phyloP scores from a whole-genome alignment of 129 eudicot species.

The Arctium lappa region DNA sequence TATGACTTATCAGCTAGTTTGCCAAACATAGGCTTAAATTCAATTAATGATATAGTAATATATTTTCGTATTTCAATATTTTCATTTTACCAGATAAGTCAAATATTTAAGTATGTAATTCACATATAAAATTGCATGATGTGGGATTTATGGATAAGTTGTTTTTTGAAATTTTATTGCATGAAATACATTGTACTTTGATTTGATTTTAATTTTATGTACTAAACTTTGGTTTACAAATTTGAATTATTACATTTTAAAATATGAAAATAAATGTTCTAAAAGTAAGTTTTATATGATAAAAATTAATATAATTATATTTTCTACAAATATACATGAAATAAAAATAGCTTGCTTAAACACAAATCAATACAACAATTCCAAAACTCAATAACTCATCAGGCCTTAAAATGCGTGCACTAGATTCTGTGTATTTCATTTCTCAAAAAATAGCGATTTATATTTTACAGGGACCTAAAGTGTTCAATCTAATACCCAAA shows the following conservation, averaged over 20 bases:
- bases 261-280: too few species aligned
- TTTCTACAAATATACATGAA: background rate
- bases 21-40: too few species aligned
- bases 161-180: too few species aligned
- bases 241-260: background rate
- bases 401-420: background rate
- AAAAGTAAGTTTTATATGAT: background rate
- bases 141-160: too few species aligned
- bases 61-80: too few species aligned
- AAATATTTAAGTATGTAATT: too few species aligned
- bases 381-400: background rate
- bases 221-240: background rate
- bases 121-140: too few species aligned
- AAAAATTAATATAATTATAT: background rate
- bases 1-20: too few species aligned
- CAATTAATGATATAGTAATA: too few species aligned
- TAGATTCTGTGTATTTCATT: slow-evolving; percentile 9
- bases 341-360: background rate
- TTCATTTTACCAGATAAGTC: too few species aligned
- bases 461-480: slow-evolving; percentile 21
- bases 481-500: background rate
- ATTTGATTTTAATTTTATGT: background rate
- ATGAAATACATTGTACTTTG: too few species aligned
- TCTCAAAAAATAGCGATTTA: background rate
- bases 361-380: slow-evolving; percentile 3